phyloP scores from a whole-genome alignment of 139 green algal species.

The Coccomyxa sp. region DNA sequence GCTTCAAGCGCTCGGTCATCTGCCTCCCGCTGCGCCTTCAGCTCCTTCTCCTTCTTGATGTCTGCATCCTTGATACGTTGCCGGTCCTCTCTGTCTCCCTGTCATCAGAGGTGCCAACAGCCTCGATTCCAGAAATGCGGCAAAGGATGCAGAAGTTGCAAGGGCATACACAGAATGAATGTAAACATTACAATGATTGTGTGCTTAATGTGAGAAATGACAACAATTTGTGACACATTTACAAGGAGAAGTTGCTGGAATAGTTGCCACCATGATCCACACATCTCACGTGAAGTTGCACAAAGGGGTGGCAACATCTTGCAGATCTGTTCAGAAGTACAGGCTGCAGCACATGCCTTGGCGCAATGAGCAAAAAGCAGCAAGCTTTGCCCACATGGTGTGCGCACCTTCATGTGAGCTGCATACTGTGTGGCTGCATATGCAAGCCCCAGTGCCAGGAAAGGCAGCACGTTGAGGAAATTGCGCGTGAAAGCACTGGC shows the following conservation, averaged over 20 bases:
- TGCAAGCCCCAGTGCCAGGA: slow-evolving; percentile 33
- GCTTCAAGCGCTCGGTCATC: slow-evolving; percentile 28
- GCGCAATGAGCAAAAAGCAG: background rate
- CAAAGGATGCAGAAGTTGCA: background rate
- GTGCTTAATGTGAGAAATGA: background rate
- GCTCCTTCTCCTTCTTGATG: slow-evolving; percentile 16
- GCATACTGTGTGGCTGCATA: slow-evolving; percentile 40
- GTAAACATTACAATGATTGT: too few species aligned
- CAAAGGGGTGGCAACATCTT: too few species aligned
- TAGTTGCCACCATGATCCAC: too few species aligned
- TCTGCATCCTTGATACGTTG: slow-evolving; percentile 45
- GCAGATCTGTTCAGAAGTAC: too few species aligned
- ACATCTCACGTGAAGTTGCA: too few species aligned
- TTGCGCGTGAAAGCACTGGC: background rate
- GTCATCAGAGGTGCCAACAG: background rate
- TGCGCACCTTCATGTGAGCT: slow-evolving; percentile 18
- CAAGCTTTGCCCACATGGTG: too few species aligned
- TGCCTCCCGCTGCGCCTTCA: slow-evolving; percentile 15
- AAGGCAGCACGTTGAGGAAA: slow-evolving; percentile 24
- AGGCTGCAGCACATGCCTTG: background rate
- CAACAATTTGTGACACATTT: too few species aligned
- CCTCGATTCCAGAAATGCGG: background rate
- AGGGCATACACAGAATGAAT: background rate
- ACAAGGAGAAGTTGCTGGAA: too few species aligned
- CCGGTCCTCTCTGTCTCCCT: slow-evolving; percentile 54